These are phyloP conservation scores for Fusarium sp. DNA, from an alignment of 2,329 filamentous ascomycete species.

Conservation along the genomic window DNA sequence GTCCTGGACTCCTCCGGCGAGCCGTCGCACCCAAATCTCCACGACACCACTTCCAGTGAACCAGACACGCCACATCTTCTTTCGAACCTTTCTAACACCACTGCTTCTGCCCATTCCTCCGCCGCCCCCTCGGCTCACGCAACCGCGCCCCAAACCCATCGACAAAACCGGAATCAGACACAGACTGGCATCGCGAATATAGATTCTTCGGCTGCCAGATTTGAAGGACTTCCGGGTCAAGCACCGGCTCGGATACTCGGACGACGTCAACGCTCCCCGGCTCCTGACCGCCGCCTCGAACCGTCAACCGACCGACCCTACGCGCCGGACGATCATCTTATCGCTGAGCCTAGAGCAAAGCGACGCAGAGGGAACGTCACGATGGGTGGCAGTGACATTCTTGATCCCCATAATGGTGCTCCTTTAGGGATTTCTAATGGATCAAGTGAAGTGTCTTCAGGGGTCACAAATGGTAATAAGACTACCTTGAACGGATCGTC, in stretches of 20 bases:
- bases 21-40: constrained; percentile 49
- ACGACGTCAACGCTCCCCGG: constrained; percentile 64
- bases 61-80: constrained; percentile 68
- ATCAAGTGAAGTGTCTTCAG: constrained; percentile 53
- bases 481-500: constrained; percentile 67
- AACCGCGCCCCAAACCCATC: constrained; percentile 40
- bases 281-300: constrained; percentile 50
- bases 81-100: constrained; percentile 60
- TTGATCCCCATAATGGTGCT: constrained; percentile 67
- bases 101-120: constrained; percentile 55
- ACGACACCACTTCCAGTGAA: constrained; percentile 68
- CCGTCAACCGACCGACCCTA: constrained; percentile 47
- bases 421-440: constrained; percentile 53
- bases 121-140: constrained; percentile 12
- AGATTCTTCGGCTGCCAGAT: constrained; percentile 52
- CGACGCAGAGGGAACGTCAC: constrained; percentile 72
- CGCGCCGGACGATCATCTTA: constrained; percentile 31
- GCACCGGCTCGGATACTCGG: constrained; percentile 60
- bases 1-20: constrained; percentile 56
- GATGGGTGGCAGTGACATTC: constrained; percentile 68
- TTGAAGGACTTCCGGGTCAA: constrained; percentile 43
- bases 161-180: constrained; percentile 43
- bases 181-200: constrained; percentile 55
- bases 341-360: constrained; percentile 49
- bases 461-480: constrained; percentile 62